Conservation (phyloP, 2,329 filamentous ascomycete species). For the Diaporthe velutina region DNA sequence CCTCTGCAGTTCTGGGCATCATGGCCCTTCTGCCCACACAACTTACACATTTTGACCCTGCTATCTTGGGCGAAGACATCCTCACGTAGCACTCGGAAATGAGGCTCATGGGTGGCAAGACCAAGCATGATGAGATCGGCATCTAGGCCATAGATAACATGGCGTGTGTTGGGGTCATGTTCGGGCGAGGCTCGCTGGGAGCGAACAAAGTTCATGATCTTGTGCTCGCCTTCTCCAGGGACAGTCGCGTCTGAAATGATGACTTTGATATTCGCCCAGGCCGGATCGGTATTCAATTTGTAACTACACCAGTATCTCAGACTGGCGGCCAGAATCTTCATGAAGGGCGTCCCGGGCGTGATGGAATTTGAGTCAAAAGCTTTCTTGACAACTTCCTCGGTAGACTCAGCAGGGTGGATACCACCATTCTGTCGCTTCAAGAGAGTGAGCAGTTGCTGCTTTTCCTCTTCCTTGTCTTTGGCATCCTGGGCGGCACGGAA, state of each 20-base stretch:
- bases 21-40: slow-evolving; percentile 94
- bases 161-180: slow-evolving; percentile 95
- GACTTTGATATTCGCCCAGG: slow-evolving; percentile 95
- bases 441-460: slow-evolving; percentile 87
- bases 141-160: slow-evolving; percentile 98
- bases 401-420: slow-evolving; percentile 69
- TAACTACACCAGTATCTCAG: slow-evolving; percentile 97
- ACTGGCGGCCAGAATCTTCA: slow-evolving; percentile 93
- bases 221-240: slow-evolving; percentile 97
- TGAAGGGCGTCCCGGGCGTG: slow-evolving; percentile 97
- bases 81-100: slow-evolving; percentile 95
- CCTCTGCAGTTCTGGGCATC: slow-evolving; percentile 89
- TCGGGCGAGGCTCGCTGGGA: slow-evolving; percentile 92
- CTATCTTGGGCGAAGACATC: slow-evolving; percentile 95
- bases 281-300: slow-evolving; percentile 96
- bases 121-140: slow-evolving; percentile 99
- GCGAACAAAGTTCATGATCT: slow-evolving; percentile 98
- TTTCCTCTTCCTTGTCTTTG: slow-evolving; percentile 92
- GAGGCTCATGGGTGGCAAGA: slow-evolving; percentile 94
- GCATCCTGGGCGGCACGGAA: slow-evolving; percentile 96
- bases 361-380: slow-evolving; percentile 92
- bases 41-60: slow-evolving; percentile 83
- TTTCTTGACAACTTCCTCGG: slow-evolving; percentile 80
- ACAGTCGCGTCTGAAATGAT: slow-evolving; percentile 99
- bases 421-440: slow-evolving; percentile 83